phyloP scores from a whole-genome alignment of 495 filamentous ascomycete species.

The Podospora conica region DNA sequence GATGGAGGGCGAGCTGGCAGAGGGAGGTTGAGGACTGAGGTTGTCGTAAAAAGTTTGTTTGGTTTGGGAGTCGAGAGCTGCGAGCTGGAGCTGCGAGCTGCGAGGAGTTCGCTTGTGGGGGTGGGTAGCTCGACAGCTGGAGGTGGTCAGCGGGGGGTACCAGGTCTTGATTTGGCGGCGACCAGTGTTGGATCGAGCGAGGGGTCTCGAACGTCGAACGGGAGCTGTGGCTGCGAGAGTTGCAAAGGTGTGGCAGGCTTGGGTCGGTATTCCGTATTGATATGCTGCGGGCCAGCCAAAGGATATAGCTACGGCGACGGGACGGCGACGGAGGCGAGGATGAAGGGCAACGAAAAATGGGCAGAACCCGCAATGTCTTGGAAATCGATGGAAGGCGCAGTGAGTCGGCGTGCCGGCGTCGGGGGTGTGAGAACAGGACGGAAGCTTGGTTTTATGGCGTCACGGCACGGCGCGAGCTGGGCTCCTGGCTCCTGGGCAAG shows the following conservation, averaged over 20 bases:
- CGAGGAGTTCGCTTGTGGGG: not conserved
- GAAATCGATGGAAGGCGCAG: constrained; percentile 6
- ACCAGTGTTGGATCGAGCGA: not conserved
- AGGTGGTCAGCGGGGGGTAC: not conserved
- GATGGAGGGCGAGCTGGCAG: constrained; percentile 27
- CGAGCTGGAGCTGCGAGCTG: not conserved
- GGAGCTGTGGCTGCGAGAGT: not conserved
- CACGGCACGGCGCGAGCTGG: constrained; percentile 1
- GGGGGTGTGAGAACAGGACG: constrained; percentile 1
- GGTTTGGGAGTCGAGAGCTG: constrained; percentile 10
- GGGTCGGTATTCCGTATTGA: not conserved
- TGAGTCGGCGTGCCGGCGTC: not conserved
- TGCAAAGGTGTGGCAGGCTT: no score
- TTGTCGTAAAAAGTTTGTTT: not conserved
- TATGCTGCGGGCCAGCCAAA: not conserved
- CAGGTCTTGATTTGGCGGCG: not conserved
- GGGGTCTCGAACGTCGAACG: no score
- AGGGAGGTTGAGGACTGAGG: not conserved
- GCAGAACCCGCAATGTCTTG: not conserved
- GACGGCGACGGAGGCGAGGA: not conserved
- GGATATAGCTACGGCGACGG: not conserved
- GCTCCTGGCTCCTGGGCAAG: not conserved
- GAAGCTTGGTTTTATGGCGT: constrained; percentile 15
- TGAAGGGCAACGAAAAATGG: not conserved
- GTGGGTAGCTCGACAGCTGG: not conserved